phyloP scores from a whole-genome alignment of 306 rosid species.

The Medicago ruthenica region DNA sequence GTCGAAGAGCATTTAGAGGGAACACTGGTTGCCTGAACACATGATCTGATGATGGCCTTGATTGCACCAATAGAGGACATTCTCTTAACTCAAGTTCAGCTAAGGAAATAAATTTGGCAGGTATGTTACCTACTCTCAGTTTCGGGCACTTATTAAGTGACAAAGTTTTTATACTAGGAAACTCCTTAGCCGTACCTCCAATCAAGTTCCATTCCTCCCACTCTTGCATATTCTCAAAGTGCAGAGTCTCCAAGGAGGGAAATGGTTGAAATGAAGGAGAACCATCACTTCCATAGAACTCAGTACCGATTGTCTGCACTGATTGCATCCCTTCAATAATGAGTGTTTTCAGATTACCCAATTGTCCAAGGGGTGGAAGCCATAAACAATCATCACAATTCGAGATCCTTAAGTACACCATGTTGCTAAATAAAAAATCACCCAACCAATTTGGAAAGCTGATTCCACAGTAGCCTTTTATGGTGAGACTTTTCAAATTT shows the following conservation, averaged over 20 bases:
- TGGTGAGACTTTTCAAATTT: conserved; percentile 31
- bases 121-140: not conserved
- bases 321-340: not conserved
- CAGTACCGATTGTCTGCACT: not conserved
- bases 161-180: not conserved
- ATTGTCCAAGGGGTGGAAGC: conserved; percentile 23
- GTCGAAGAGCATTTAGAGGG: not conserved
- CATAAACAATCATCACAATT: not conserved
- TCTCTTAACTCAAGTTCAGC: not conserved
- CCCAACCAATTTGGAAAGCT: conserved; percentile 15
- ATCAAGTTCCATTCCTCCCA: conserved; percentile 14
- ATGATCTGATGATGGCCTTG: not conserved
- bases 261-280: conserved; percentile 10
- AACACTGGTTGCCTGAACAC: too few relatives aligned
- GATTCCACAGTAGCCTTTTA: conserved; percentile 25
- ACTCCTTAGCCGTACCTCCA: not conserved
- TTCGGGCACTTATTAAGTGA: not conserved
- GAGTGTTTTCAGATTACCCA: not conserved
- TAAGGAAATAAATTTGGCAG: not conserved
- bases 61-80: too few relatives aligned
- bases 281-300: not conserved
- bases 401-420: not conserved
- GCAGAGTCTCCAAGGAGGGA: not conserved
- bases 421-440: not conserved
- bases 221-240: not conserved